phyloP scores from a whole-genome alignment of 495 filamentous ascomycete species.

The Trichoderma erinaceum region DNA sequence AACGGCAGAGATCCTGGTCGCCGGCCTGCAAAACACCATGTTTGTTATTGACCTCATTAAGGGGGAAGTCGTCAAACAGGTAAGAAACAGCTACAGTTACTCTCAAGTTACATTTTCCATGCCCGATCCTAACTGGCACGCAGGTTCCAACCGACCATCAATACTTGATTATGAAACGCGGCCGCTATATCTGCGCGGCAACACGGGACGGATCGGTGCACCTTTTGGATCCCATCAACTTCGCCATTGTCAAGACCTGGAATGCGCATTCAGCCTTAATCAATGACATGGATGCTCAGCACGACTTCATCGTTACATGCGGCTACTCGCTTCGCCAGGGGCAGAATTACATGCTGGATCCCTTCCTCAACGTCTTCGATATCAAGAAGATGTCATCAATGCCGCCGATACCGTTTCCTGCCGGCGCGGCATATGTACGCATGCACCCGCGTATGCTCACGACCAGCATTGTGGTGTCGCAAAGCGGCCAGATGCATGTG shows the following conservation, averaged over 20 bases:
- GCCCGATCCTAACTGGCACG: constrained; percentile 11
- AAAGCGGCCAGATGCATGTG: constrained; percentile 85
- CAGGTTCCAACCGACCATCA: constrained; percentile 64
- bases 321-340: constrained; percentile 71
- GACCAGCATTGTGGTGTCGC: constrained; percentile 83
- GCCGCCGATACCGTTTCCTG: constrained; percentile 85
- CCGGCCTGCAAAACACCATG: constrained; percentile 81
- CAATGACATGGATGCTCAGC: constrained; percentile 91
- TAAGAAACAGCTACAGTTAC: constrained; percentile 22
- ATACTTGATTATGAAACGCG: constrained; percentile 86
- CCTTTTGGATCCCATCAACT: constrained; percentile 70
- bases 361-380: constrained; percentile 89
- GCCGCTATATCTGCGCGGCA: constrained; percentile 85
- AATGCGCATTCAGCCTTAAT: constrained; percentile 77
- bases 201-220: constrained; percentile 79
- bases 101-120: too few relatives aligned
- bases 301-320: constrained; percentile 88
- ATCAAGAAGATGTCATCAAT: constrained; percentile 78
- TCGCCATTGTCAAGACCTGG: constrained; percentile 77
- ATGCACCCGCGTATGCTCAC: constrained; percentile 94
- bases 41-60: constrained; percentile 85
- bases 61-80: constrained; percentile 67
- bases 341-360: constrained; percentile 65
- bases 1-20: constrained; percentile 73
- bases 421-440: constrained; percentile 83